phyloP scores from a whole-genome alignment of 2,329 filamentous ascomycete species.

The Ophiostoma himal-ulmi region DNA sequence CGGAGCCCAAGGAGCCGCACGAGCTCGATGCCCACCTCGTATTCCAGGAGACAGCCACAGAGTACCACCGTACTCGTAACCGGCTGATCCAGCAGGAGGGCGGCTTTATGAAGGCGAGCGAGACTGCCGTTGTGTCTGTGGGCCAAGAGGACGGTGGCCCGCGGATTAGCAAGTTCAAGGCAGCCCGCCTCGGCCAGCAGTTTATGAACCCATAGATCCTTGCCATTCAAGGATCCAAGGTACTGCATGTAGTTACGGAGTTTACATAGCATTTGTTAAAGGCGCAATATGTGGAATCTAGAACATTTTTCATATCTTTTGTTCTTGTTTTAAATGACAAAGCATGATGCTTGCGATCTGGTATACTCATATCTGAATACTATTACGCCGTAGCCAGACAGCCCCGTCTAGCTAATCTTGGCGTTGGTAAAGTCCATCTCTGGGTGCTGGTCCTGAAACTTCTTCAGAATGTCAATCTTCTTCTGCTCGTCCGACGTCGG shows the following conservation, averaged over 20 bases:
- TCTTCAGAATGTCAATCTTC: constrained; percentile 86
- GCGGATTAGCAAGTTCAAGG: constrained; percentile 67
- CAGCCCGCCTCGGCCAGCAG: constrained; percentile 49
- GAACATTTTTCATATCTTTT: neutral
- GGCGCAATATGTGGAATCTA: neutral
- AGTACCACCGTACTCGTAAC: constrained; percentile 79
- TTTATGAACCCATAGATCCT: constrained; percentile 9
- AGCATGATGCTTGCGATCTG: neutral
- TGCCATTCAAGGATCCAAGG: neutral
- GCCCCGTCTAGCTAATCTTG: constrained; percentile 48
- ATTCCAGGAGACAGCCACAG: constrained; percentile 69
- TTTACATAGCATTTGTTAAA: neutral
- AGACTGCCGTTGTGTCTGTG: constrained; percentile 60
- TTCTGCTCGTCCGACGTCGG: constrained; percentile 92
- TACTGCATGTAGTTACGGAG: neutral
- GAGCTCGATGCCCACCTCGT: constrained; percentile 68
- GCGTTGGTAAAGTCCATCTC: constrained; percentile 69
- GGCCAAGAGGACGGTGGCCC: constrained; percentile 60
- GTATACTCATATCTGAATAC: neutral
- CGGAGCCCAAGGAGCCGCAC: constrained; percentile 43
- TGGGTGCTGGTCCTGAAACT: constrained; percentile 77
- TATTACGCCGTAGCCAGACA: neutral
- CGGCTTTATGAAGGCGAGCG: constrained; percentile 69
- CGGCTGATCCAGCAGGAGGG: constrained; percentile 76
- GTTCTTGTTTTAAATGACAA: neutral